Conservation (phyloP, 441 rosid species). For the Lepidium campestre region DNA sequence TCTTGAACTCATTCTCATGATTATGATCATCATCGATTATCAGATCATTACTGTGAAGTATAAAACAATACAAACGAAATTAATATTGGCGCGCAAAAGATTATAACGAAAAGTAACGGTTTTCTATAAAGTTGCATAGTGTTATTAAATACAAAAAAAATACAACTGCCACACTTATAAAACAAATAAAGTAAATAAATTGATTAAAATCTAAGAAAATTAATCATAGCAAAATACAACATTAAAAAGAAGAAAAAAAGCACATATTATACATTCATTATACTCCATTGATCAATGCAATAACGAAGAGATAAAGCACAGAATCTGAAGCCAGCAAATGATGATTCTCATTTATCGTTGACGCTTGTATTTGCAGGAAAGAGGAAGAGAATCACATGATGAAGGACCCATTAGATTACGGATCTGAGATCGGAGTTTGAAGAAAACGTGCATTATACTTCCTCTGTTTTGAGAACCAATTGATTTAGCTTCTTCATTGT, state of each 20-base stretch:
- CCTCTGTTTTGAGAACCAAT: conserved; percentile 62
- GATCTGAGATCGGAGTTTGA: conserved; percentile 55
- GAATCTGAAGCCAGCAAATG: not conserved
- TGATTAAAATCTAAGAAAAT: not conserved
- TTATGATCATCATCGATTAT: not conserved
- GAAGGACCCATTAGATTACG: conserved; percentile 38
- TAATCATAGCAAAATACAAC: conserved; percentile 9
- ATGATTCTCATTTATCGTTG: conserved; percentile 1
- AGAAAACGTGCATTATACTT: conserved; percentile 72
- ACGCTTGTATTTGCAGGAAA: conserved; percentile 25
- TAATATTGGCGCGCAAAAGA: conserved; percentile 6
- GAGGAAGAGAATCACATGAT: conserved; percentile 23
- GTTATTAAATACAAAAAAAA: conserved; percentile 1
- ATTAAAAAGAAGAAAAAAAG: not conserved
- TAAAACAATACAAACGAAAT: no score
- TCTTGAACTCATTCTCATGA: not conserved
- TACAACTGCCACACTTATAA: conserved; percentile 18
- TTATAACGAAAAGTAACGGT: not conserved
- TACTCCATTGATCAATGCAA: not conserved
- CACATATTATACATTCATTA: conserved; percentile 1
- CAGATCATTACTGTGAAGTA: no score
- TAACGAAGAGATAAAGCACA: not conserved
- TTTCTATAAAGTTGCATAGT: conserved; percentile 9
- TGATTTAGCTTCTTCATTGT: conserved; percentile 54
- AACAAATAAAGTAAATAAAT: conserved; percentile 1